These are phyloP conservation scores for Artemisia annua DNA, from an alignment of 129 eudicot species.

Conservation along the genomic window DNA sequence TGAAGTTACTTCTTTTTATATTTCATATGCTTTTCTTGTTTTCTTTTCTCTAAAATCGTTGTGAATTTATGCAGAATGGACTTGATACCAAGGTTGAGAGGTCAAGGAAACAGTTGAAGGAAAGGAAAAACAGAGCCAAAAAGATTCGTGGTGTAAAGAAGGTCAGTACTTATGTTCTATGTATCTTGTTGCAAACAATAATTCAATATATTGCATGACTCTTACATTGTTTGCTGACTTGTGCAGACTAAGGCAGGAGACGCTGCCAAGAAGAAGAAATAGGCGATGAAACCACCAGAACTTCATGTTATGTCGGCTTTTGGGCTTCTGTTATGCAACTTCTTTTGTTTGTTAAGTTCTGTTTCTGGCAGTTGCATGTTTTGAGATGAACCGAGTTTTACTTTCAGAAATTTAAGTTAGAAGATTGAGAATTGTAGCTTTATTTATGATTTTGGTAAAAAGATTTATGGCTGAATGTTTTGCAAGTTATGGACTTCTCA, in stretches of 20 bases:
- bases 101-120: slow-evolving; percentile 46
- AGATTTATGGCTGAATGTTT: too few relatives aligned
- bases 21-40: neutral
- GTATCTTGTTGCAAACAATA: neutral
- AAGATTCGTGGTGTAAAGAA: slow-evolving; percentile 42
- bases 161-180: neutral
- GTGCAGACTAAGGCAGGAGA: slow-evolving; percentile 42
- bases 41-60: neutral
- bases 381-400: neutral
- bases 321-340: slow-evolving; percentile 4
- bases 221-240: neutral
- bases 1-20: too few relatives aligned
- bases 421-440: neutral
- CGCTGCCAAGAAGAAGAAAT: slow-evolving; percentile 49
- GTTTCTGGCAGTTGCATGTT: slow-evolving; percentile 5
- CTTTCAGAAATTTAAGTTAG: neutral
- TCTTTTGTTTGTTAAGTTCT: neutral
- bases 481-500: too few relatives aligned
- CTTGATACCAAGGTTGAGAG: slow-evolving; percentile 42
- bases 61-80: slow-evolving; percentile 28
- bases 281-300: neutral
- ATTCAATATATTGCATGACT: too few relatives aligned
- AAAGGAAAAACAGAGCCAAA: slow-evolving; percentile 50
- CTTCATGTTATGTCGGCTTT: neutral
- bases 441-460: neutral